Evolutionary conservation across 177 flowering plant genomes (phyloP), one percentile per base, ranked within the genome.

Genomic region (Vitis hybrid): DNA sequence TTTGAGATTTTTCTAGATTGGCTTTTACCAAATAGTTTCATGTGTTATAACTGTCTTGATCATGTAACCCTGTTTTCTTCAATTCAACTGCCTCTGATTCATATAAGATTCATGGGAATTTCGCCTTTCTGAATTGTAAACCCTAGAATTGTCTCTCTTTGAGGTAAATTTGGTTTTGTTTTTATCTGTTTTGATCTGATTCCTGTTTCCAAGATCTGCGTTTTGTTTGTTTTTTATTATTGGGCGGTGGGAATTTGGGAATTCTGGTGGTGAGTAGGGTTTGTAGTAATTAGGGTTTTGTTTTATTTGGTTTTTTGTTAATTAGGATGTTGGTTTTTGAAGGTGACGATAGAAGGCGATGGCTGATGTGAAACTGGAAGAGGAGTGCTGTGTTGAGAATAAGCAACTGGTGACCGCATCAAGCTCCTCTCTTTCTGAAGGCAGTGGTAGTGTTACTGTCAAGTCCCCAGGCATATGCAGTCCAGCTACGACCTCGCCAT

Each of bases 391-490:
- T 79, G 76, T 87, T 24, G 97, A 90, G 89, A 90, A 91, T 75
- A 89, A 85, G 75, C 93, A 91, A 77, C 78, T 83, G 2, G 83
- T 84, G 2, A 83, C 91, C 18, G 84, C 88, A 69, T 90, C 93
- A 16, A 86, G 92, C 79, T 86, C 97, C 9, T 89, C 98, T 8
- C 73, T 78, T 62, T 91, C 97, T 0, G 97, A 93, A 60, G 92
- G 86, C 18, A 87, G 91, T 75, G 81, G 81, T 21, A 76, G 85
- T 73, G 70, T 77, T 66, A 66, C 78, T 60, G 63, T 78, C 59
- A 88, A 83, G 86, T 88, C 98, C 1, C 91, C 96, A 0, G 89
- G 79, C 49, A 62, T 77, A 40, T 78, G 74, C 68, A 91, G 93
- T 75, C 93, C 92, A 0, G 79, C 77, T 16, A 63, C 83, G 3